These are phyloP conservation scores for Epipyxis sp. DNA, from an alignment of 108 stramenopile species.

Conservation along the genomic window DNA sequence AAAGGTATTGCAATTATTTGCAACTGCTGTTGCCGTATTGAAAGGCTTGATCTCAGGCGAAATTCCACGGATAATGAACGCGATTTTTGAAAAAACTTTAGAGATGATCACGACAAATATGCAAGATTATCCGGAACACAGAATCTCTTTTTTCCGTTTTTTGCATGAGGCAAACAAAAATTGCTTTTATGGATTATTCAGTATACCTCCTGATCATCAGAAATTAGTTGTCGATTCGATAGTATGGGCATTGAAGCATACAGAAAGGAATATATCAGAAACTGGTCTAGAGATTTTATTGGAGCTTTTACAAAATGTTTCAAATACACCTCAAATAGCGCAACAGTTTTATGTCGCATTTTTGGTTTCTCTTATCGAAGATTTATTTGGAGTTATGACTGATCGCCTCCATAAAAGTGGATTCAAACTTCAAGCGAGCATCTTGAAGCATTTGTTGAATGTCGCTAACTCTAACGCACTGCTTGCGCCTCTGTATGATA, in stretches of 20 bases:
- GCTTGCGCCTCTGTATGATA: conserved; percentile 84
- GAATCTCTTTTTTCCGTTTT: conserved; percentile 92
- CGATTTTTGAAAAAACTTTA: conserved; percentile 93
- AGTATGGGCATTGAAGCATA: conserved; percentile 99
- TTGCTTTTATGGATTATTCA: conserved; percentile 93
- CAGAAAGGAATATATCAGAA: conserved; percentile 92
- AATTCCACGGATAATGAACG: conserved; percentile 92
- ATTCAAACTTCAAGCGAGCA: conserved; percentile 96
- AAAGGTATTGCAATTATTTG: conserved; percentile 85
- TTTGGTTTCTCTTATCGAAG: conserved; percentile 88
- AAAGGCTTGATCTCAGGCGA: conserved; percentile 69
- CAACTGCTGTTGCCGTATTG: conserved; percentile 83
- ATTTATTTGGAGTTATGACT: conserved; percentile 95
- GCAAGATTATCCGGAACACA: conserved; percentile 92
- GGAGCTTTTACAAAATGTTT: conserved; percentile 87
- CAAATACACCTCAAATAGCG: conserved; percentile 71
- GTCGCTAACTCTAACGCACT: conserved; percentile 88
- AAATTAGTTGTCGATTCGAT: conserved; percentile 94
- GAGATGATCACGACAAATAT: conserved; percentile 94
- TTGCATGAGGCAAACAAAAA: conserved; percentile 66
- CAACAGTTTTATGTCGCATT: conserved; percentile 95
- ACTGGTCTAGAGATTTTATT: conserved; percentile 91
- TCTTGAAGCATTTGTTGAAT: conserved; percentile 91
- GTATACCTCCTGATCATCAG: conserved; percentile 88
- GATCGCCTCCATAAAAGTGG: conserved; percentile 96